A percentile compares a stretch with the other conserved stretches of the same genome.
These are phyloP conservation scores for Candida germanica DNA, from an alignment of 805 yeast species.

Conservation along the genomic window DNA sequence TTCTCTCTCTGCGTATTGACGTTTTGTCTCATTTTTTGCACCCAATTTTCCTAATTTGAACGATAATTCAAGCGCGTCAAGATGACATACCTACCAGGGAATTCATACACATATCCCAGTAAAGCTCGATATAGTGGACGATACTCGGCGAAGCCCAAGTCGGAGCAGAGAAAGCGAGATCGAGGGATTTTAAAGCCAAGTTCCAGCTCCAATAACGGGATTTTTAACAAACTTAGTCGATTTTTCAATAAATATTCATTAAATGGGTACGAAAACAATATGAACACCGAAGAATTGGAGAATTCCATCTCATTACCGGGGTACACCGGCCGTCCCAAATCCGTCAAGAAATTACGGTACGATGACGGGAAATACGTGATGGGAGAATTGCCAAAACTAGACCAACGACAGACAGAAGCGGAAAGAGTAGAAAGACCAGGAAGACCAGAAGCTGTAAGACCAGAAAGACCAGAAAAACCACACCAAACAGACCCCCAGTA, in stretches of 20 bases:
- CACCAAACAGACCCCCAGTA: neutral
- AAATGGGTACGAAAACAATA: conserved; percentile 10
- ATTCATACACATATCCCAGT: too few species aligned
- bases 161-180: too few species aligned
- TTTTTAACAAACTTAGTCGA: conserved; percentile 9
- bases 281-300: conserved; percentile 9
- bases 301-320: conserved; percentile 4
- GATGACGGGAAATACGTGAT: conserved; percentile 6
- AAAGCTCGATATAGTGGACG: too few species aligned
- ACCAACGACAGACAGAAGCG: neutral
- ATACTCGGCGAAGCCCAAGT: too few species aligned
- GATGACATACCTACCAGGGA: too few species aligned
- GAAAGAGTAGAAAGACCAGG: neutral
- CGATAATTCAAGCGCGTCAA: too few species aligned
- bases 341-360: conserved; percentile 6
- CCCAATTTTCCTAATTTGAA: too few species aligned
- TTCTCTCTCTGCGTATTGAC: too few species aligned
- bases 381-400: conserved; percentile 4
- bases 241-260: conserved; percentile 12
- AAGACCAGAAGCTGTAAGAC: neutral
- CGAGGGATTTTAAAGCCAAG: conserved; percentile 14
- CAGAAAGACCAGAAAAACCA: neutral
- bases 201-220: conserved; percentile 4
- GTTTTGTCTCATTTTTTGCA: too few species aligned
- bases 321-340: neutral